These are phyloP conservation scores for Elymus sibiricus DNA, from an alignment of 176 grass and related monocot genomes.

Conservation along the genomic window DNA sequence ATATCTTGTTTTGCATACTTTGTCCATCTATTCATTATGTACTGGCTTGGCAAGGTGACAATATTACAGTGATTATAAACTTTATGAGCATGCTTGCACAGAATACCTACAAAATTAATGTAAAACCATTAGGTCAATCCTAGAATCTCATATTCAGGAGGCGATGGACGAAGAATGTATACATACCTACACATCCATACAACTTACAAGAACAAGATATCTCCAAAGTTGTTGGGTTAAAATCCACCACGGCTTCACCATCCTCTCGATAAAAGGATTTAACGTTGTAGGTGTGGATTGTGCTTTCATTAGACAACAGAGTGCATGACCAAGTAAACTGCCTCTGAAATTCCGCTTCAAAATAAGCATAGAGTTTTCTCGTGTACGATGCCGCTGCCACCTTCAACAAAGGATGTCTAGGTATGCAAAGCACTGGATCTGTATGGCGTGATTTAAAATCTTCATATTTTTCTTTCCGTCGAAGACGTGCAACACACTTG, in stretches of 20 bases:
- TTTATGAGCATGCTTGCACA: not conserved
- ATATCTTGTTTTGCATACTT: too few species aligned
- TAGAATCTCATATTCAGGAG: not conserved
- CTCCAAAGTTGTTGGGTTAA: not conserved
- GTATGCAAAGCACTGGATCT: constrained; percentile 29
- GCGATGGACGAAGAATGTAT: not conserved
- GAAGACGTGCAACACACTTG: too few species aligned
- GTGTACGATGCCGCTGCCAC: too few species aligned
- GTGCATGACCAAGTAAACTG: too few species aligned
- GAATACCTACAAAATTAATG: not conserved
- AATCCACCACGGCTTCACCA: not conserved
- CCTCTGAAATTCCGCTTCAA: too few species aligned
- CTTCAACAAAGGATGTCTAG: too few species aligned
- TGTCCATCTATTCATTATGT: too few species aligned
- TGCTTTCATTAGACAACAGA: not conserved
- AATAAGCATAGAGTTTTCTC: too few species aligned
- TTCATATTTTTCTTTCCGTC: not conserved
- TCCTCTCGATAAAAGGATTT: too few species aligned
- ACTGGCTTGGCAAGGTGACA: too few species aligned
- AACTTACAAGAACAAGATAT: not conserved
- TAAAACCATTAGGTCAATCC: not conserved
- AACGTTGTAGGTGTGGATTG: too few species aligned
- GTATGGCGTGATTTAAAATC: constrained; percentile 23
- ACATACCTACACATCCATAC: not conserved
- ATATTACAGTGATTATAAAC: too few species aligned